These are phyloP conservation scores for Lactarius trivialis DNA, from an alignment of 768 basidiomycete genomes.

Conservation along the genomic window DNA sequence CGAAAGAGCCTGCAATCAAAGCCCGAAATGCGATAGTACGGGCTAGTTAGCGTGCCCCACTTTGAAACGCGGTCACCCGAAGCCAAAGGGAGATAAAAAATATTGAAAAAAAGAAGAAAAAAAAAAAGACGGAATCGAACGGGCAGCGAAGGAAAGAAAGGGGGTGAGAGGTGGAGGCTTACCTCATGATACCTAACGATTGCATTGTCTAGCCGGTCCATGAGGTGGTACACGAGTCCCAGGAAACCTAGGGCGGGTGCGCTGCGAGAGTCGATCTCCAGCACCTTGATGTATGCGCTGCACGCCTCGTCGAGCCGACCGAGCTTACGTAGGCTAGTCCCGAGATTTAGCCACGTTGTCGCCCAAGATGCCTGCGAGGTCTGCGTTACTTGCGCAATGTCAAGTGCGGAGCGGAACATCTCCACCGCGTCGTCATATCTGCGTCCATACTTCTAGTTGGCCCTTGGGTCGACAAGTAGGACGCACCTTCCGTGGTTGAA, in stretches of 20 bases:
- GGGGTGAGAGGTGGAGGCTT: conserved; percentile 22
- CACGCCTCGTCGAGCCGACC: conserved; percentile 58
- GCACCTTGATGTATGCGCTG: conserved; percentile 65
- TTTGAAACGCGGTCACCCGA: background rate
- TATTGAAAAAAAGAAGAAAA: background rate
- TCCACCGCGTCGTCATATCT: conserved; percentile 70
- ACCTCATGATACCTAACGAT: conserved; percentile 94
- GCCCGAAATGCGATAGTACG: background rate
- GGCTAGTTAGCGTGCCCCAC: conserved; percentile 10
- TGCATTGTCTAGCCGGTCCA: conserved; percentile 66
- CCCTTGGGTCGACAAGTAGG: background rate
- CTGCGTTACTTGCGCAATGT: conserved; percentile 80
- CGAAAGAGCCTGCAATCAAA: conserved; percentile 52
- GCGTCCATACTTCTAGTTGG: background rate
- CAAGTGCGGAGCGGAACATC: conserved; percentile 69
- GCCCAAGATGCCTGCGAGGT: conserved; percentile 81
- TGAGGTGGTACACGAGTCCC: conserved; percentile 80
- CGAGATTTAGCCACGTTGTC: conserved; percentile 87
- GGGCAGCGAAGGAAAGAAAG: background rate
- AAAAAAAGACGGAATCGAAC: background rate
- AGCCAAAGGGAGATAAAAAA: conserved; percentile 1
- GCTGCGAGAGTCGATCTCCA: conserved; percentile 83
- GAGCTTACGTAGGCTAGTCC: conserved; percentile 78
- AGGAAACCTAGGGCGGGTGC: conserved; percentile 78
- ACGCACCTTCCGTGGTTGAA: conserved; percentile 80